These are phyloP conservation scores for Aphanomyces euteiches DNA, from an alignment of 352 stramenopile genomes.

Conservation along the genomic window DNA sequence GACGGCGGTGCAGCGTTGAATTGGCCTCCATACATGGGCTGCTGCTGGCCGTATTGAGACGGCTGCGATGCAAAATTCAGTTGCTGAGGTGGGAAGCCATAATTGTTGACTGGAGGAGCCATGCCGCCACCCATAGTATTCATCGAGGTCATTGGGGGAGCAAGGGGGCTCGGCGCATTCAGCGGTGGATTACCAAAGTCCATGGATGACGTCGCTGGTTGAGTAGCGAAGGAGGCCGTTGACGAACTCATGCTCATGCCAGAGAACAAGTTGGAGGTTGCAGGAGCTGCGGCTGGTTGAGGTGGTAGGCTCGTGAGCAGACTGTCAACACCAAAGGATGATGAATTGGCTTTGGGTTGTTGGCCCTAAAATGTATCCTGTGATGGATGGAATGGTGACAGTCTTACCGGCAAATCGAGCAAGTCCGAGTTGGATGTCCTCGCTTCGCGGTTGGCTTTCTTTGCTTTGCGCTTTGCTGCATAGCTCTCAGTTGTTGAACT, in stretches of 20 bases:
- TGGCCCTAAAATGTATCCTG: background rate
- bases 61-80: conserved; percentile 3
- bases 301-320: conserved; percentile 50
- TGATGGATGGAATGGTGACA: background rate
- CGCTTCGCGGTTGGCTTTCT: conserved; percentile 8
- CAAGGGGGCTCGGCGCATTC: background rate
- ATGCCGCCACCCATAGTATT: background rate
- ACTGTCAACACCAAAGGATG: conserved; percentile 7
- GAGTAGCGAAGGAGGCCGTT: background rate
- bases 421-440: background rate
- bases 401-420: conserved; percentile 7
- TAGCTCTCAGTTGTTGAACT: conserved; percentile 22
- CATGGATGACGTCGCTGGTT: background rate
- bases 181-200: background rate
- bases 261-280: conserved; percentile 51
- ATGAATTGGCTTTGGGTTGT: conserved; percentile 26
- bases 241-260: conserved; percentile 48
- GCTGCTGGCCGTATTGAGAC: background rate
- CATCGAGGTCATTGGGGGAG: background rate
- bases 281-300: conserved; percentile 42
- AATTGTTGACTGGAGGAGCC: background rate
- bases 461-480: conserved; percentile 15
- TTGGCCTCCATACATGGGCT: background rate
- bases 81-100: conserved; percentile 4
- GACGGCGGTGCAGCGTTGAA: conserved; percentile 17